Conservation (phyloP, 305 asterid species). For the Fraxinus sp. region DNA sequence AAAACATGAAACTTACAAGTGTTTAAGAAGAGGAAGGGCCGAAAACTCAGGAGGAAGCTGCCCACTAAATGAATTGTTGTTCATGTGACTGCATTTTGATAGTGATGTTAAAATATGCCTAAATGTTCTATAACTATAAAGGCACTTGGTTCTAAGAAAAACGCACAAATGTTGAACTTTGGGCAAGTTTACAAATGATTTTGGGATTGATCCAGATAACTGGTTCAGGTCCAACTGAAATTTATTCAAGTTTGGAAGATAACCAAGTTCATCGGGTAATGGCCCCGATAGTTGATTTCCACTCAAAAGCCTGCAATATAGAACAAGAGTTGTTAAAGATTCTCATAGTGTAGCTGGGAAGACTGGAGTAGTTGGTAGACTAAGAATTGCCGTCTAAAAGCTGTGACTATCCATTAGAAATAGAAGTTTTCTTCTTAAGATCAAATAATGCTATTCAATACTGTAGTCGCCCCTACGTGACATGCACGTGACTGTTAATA, state of each 20-base stretch:
- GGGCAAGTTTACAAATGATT: constrained; percentile 50
- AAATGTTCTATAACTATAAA: background rate
- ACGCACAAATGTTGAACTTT: constrained; percentile 56
- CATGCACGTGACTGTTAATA: background rate
- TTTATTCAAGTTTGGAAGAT: constrained; percentile 51
- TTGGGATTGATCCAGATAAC: constrained; percentile 67
- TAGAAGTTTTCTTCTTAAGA: background rate
- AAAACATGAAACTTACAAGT: constrained; percentile 49
- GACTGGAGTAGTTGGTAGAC: background rate
- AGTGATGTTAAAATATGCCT: constrained; percentile 9
- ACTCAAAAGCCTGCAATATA: constrained; percentile 57
- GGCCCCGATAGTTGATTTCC: constrained; percentile 63
- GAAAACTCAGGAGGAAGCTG: constrained; percentile 58
- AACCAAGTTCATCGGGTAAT: constrained; percentile 65
- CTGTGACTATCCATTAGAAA: background rate
- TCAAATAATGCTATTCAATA: background rate
- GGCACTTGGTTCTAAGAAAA: background rate
- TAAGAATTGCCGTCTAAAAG: background rate
- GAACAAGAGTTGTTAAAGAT: constrained; percentile 12
- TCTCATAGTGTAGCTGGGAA: background rate
- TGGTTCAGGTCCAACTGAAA: constrained; percentile 62
- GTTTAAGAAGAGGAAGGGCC: constrained; percentile 46
- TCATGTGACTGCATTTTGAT: constrained; percentile 58
- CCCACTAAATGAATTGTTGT: constrained; percentile 53
- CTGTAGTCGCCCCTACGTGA: background rate